phyloP scores from a whole-genome alignment of 208 protist species.

The Eutreptiella sp. region DNA sequence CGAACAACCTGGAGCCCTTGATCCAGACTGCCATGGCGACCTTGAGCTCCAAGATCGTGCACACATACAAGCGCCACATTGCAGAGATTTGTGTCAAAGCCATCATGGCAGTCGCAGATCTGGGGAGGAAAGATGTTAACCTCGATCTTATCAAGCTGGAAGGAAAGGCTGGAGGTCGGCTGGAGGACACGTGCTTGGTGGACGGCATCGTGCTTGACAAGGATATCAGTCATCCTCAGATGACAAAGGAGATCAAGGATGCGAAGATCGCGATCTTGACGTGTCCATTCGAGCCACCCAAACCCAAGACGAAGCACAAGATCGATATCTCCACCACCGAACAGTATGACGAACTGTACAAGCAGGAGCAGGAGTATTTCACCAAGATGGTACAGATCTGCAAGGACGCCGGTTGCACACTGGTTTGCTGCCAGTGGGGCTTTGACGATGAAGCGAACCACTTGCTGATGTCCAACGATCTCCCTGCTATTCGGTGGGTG shows the following conservation, averaged over 20 bases:
- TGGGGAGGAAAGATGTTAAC: slow-evolving; percentile 98
- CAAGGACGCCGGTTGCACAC: slow-evolving; percentile 93
- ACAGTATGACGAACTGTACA: slow-evolving; percentile 89
- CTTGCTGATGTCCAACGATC: slow-evolving; percentile 95
- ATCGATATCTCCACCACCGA: slow-evolving; percentile 89
- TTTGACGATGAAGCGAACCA: slow-evolving; percentile 99
- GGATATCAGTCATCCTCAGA: slow-evolving; percentile 96
- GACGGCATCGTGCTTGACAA: slow-evolving; percentile 99
- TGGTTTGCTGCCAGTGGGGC: slow-evolving; percentile 99
- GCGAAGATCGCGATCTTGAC: slow-evolving; percentile 99
- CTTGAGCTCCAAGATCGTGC: slow-evolving; percentile 98
- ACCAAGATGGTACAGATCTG: slow-evolving; percentile 73
- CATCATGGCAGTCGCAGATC: slow-evolving; percentile 96
- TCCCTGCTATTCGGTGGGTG: slow-evolving; percentile 99
- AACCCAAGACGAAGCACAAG: slow-evolving; percentile 99
- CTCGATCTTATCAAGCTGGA: slow-evolving; percentile 99
- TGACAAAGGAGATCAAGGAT: slow-evolving; percentile 87
- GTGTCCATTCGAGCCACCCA: slow-evolving; percentile 99
- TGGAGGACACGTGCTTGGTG: slow-evolving; percentile 96
- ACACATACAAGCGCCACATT: slow-evolving; percentile 88
- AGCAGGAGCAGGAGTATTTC: slow-evolving; percentile 98
- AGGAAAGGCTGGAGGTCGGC: slow-evolving; percentile 89
- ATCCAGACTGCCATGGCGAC: slow-evolving; percentile 95
- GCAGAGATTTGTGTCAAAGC: slow-evolving; percentile 98
- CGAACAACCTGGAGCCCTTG: slow-evolving; percentile 78